Evolutionary conservation across 441 rosid species (phyloP), one percentile per base, ranked within the genome.

Genomic region (Kokia cookei): DNA sequence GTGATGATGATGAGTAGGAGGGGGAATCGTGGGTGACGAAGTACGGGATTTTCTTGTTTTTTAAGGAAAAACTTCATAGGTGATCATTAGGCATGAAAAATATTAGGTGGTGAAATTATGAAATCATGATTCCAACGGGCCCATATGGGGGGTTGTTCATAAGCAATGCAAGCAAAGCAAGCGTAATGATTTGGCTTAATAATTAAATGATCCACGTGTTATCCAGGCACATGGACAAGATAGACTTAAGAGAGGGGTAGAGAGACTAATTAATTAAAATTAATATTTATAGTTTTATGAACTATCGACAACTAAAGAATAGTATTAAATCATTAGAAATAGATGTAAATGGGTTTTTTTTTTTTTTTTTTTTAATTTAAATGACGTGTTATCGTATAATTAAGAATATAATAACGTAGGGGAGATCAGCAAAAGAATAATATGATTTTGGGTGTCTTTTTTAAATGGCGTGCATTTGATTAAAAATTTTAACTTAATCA

Each of bases 141-240:
- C 35, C 53, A 65, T 42, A 42, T 5, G 53, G 17, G 10, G 53
- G 54, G 54, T 14, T 13, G 12, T 26, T 26, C 53, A 42, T 42
- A 0, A 43, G 67, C 10, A 26, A 59, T 9, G 69, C 69, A 19
- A 65, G 32, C 51, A 54, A 54, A 14, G 54, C n/a, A n/a, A 63
- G 22, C 69, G 13, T 8, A 22, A 65, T 65, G 69, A 42, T 65
- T 22, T 65, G 29, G 69, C 19, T 64, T 64, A 64, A 64, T 42
- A 73, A 45, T 54, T 61, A 82, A 82, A 75, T 81, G 78, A 80
- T 79, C 78, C 80, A 78, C 54, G 58, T 26, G 63, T 26, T 10
- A n/a, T 50, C 59, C 29, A 27, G 42, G 75, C 57, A 61, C 69
- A 72, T 72, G 75, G 69, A 27, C 15, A 22, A 77, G 48, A 19